A percentile compares a stretch with the other conserved stretches of the same genome.
phyloP scores from a whole-genome alignment of 352 stramenopile species.

The Phytophthora rubi region DNA sequence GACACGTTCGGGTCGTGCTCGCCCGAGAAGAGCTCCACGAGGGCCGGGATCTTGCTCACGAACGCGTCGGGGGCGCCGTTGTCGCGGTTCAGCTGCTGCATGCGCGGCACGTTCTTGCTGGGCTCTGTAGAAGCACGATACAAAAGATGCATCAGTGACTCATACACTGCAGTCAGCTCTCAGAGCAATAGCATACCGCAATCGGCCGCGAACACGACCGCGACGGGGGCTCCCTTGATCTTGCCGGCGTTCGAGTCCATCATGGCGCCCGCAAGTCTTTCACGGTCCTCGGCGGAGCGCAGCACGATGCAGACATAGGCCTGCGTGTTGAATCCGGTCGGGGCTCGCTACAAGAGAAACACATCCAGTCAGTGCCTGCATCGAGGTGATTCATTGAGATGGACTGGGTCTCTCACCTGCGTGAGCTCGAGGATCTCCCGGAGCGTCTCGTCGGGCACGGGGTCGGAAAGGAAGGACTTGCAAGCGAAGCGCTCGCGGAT shows the following conservation, averaged over 20 bases:
- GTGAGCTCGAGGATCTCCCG: constrained; percentile 68
- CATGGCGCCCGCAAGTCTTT: constrained; percentile 63
- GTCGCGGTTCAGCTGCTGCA: constrained; percentile 71
- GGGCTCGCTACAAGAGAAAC: constrained; percentile 47
- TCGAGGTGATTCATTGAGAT: too few species aligned
- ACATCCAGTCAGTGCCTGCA: neutral
- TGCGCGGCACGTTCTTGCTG: constrained; percentile 62
- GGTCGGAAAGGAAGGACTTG: constrained; percentile 44
- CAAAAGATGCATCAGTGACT: neutral
- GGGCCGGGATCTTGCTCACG: constrained; percentile 52
- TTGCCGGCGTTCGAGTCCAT: constrained; percentile 62
- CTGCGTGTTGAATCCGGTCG: constrained; percentile 79
- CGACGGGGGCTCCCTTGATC: constrained; percentile 67
- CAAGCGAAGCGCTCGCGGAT: constrained; percentile 33
- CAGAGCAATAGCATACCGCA: constrained; percentile 39
- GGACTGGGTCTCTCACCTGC: constrained; percentile 37
- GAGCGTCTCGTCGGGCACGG: constrained; percentile 59
- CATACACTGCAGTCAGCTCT: neutral
- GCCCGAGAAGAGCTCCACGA: constrained; percentile 58
- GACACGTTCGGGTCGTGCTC: constrained; percentile 62
- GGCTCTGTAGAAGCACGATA: constrained; percentile 41
- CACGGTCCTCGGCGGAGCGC: constrained; percentile 54
- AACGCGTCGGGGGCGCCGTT: constrained; percentile 46
- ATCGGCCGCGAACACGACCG: constrained; percentile 75
- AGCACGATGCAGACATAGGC: constrained; percentile 69